Conservation (phyloP, 306 rosid genomes). For the Rosa multiflora region DNA sequence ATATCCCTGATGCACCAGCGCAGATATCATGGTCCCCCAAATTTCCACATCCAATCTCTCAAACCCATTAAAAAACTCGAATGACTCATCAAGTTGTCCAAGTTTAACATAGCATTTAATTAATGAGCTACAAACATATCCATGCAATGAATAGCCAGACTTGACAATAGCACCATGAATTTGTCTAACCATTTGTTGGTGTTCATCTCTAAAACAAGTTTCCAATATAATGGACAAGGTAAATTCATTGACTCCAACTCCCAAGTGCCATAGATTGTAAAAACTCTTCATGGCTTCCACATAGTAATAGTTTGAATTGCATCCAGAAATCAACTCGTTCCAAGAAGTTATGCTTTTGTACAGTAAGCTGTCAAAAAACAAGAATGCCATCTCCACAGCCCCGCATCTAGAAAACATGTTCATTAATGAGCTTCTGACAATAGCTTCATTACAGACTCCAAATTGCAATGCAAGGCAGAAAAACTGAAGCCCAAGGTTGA, state of each 20-base stretch:
- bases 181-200: slow-evolving; percentile 35
- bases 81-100: slow-evolving; percentile 47
- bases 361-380: slow-evolving; percentile 31
- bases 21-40: slow-evolving; percentile 52
- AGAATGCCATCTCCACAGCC: slow-evolving; percentile 38
- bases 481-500: slow-evolving; percentile 53
- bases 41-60: slow-evolving; percentile 42
- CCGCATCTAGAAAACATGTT: slow-evolving; percentile 49
- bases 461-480: slow-evolving; percentile 33
- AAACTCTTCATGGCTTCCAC: slow-evolving; percentile 37
- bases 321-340: slow-evolving; percentile 55
- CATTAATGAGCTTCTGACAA: slow-evolving; percentile 38
- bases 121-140: slow-evolving; percentile 43
- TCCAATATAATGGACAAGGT: slow-evolving; percentile 47
- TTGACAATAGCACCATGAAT: slow-evolving; percentile 45
- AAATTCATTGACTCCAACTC: slow-evolving; percentile 40
- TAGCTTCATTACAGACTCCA: slow-evolving; percentile 41
- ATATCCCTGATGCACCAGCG: slow-evolving; percentile 44
- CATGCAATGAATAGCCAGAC: slow-evolving; percentile 41
- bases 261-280: slow-evolving; percentile 34
- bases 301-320: slow-evolving; percentile 25
- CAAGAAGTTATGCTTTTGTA: slow-evolving; percentile 32
- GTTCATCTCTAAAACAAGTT: slow-evolving; percentile 33
- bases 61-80: slow-evolving; percentile 32
- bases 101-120: slow-evolving; percentile 40